phyloP scores from a whole-genome alignment of 139 green algal species.

The Closterium sp. region DNA sequence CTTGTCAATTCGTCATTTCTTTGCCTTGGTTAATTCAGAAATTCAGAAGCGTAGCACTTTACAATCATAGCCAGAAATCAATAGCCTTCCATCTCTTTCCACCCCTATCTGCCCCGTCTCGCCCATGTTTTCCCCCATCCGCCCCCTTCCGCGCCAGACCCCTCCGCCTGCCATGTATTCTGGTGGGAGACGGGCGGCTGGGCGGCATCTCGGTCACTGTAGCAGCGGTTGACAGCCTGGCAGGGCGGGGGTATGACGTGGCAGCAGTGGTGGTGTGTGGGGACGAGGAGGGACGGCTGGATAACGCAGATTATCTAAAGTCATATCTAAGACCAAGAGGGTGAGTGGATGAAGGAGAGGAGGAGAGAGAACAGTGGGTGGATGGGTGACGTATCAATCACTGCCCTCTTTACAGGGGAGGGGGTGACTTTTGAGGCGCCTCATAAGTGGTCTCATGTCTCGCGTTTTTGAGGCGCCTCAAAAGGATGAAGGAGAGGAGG shows the following conservation, averaged over 20 bases:
- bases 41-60: no score
- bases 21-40: no score
- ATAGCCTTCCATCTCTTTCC: no score
- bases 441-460: no score
- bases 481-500: no score
- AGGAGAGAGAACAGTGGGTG: neutral
- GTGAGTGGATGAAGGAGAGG: neutral
- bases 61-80: no score
- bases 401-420: no score
- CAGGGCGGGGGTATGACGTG: slow-evolving; percentile 71
- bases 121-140: neutral
- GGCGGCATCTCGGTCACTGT: slow-evolving; percentile 92
- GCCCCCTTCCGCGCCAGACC: slow-evolving; percentile 47
- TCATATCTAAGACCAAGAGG: neutral
- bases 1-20: no score
- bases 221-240: slow-evolving; percentile 75
- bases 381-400: no score
- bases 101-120: no score
- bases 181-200: slow-evolving; percentile 61
- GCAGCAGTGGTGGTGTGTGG: slow-evolving; percentile 65
- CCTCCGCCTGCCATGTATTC: slow-evolving; percentile 77
- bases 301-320: neutral
- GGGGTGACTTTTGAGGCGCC: no score
- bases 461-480: no score
- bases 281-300: slow-evolving; percentile 41